Conservation (phyloP, 768 basidiomycete species). For the Amylocystis lapponica region DNA sequence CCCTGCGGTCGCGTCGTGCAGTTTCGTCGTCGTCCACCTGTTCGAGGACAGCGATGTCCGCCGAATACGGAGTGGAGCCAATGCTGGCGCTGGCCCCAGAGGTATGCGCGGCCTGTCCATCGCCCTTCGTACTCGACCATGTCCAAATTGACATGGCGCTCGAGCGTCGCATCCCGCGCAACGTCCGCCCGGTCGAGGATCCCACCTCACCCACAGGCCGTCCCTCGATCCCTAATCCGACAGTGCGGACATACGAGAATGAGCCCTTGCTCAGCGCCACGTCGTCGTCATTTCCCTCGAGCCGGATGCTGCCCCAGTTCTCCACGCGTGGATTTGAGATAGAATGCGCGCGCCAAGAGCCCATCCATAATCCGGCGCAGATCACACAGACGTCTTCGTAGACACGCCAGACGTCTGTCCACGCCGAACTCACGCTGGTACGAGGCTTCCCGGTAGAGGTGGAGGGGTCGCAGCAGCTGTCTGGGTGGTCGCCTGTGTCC, state of each 20-base stretch:
- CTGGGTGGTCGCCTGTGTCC: slow-evolving; percentile 30
- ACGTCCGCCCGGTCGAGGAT: slow-evolving; percentile 17
- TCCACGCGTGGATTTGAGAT: slow-evolving; percentile 34
- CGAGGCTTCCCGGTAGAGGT: slow-evolving; percentile 6
- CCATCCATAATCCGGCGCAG: slow-evolving; percentile 80
- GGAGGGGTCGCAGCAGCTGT: slow-evolving; percentile 16
- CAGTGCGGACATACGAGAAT: slow-evolving; percentile 41
- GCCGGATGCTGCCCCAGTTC: slow-evolving; percentile 51
- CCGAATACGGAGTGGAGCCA: not conserved
- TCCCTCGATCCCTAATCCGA: slow-evolving; percentile 72
- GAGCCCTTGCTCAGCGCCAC: slow-evolving; percentile 30
- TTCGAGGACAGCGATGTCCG: not conserved
- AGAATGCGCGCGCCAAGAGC: slow-evolving; percentile 53
- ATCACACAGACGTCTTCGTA: slow-evolving; percentile 84
- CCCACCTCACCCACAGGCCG: slow-evolving; percentile 28
- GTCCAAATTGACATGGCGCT: slow-evolving; percentile 29
- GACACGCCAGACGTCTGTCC: slow-evolving; percentile 74
- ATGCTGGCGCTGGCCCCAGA: slow-evolving; percentile 9
- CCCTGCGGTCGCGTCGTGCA: slow-evolving; percentile 26
- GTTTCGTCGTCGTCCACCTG: not conserved
- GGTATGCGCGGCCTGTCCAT: slow-evolving; percentile 8
- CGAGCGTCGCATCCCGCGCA: slow-evolving; percentile 9
- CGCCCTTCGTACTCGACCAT: slow-evolving; percentile 10
- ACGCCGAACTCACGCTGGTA: slow-evolving; percentile 34
- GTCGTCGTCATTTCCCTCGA: slow-evolving; percentile 67